Base-by-base conservation (phyloP, 2,329 filamentous ascomycete genomes). In the Ophiostoma himal-ulmi region DNA sequence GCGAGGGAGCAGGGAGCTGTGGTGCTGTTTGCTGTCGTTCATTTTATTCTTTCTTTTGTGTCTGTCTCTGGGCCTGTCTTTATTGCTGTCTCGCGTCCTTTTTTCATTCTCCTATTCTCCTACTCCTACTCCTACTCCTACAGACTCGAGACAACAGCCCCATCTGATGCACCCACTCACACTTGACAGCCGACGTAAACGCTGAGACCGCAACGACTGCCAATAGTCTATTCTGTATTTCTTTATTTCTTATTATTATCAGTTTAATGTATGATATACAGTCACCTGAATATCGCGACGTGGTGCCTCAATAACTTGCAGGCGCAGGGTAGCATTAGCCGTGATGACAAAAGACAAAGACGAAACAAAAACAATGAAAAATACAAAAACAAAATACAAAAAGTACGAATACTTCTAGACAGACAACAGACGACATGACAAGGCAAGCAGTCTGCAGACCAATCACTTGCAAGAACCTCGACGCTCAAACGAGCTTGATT, bases 91-190 rank as follows among this genome's bases (percentile, higher is more conserved):
- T 20, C 7, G 14, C 26, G 13, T 30, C 54, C 54, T 57, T 26
- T 26, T 36, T 36, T 62, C 7, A 30, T 62, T 62, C 57, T 62
- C 57, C 57, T 62, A 62, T 57, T 57, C 11, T 57, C 52, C 52
- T 57, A 57, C 22, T 30, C 52, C 52, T 57, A 57, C 22, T 30
- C 20, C 52, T 54, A 22, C 11, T 17, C 22, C n/a, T n/a, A 39
- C 37, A 39, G 37, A 30, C 30, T 30, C 30, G 30, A 30, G 30
- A 30, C 30, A 30, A 30, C 3, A 30, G 30, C 30, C 30, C 41
- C 41, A 44, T 44, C 41, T 48, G 44, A 48, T 20, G 57, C 26
- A 64, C 26, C 57, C 57, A 64, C 57, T 36, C 57, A 64, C 57
- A 34, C 57, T 30, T 64, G 57, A 64, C 57, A 64, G 52, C 52